phyloP scores from a whole-genome alignment of 306 rosid species.

The Gastrolobium bilobum region DNA sequence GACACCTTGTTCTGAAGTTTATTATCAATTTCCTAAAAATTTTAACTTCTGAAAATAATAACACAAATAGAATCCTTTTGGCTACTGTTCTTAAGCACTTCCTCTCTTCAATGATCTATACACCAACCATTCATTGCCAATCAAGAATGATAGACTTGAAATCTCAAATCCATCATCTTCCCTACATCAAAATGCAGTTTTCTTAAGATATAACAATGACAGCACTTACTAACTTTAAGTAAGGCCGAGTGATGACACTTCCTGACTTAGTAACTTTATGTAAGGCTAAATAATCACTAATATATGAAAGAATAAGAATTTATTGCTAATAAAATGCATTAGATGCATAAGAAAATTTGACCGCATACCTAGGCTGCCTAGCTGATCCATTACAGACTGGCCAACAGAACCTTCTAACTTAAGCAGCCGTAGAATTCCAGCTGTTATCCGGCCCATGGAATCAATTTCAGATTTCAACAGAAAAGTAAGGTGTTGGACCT shows the following conservation, averaged over 20 bases:
- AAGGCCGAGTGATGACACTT: neutral
- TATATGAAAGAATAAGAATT: conserved; percentile 14
- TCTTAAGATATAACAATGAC: conserved; percentile 20
- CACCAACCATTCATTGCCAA: conserved; percentile 20
- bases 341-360: conserved; percentile 17
- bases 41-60: neutral
- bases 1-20: neutral
- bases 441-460: conserved; percentile 90
- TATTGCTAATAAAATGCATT: conserved; percentile 21
- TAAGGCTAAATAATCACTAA: conserved; percentile 11
- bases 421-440: conserved; percentile 79
- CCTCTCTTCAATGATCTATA: conserved; percentile 4
- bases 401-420: conserved; percentile 92
- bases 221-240: neutral
- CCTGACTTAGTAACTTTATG: neutral
- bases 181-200: neutral
- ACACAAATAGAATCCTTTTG: neutral
- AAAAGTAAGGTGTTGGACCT: conserved; percentile 78
- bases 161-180: neutral
- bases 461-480: conserved; percentile 94
- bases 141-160: conserved; percentile 11
- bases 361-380: conserved; percentile 82
- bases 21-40: neutral
- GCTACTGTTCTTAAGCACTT: neutral
- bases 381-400: conserved; percentile 82